A percentile compares a stretch with the other conserved stretches of the same genome.
Evolutionary conservation across 352 stramenopile genomes (phyloP).

Genomic region (Pythium angustatum): DNA sequence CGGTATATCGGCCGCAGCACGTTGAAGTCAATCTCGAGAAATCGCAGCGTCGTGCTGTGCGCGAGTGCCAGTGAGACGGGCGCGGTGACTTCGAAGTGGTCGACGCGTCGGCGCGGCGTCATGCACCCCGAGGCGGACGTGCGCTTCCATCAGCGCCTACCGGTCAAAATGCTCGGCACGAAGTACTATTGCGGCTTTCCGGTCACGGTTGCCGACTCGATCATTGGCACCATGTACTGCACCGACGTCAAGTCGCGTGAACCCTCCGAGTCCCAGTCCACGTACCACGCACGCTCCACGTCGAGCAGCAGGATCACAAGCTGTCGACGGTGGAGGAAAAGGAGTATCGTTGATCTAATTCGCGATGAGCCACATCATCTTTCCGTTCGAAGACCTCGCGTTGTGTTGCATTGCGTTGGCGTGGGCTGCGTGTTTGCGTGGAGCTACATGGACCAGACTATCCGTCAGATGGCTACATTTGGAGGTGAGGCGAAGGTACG

Average conservation of each 20-base stretch:
- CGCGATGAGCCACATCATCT: too few species aligned
- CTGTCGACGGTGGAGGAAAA: slow-evolving; percentile 5
- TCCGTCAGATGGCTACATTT: slow-evolving; percentile 18
- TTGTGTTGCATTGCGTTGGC: too few species aligned
- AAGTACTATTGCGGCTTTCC: slow-evolving; percentile 83
- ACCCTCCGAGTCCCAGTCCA: slow-evolving; percentile 31
- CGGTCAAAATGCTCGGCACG: slow-evolving; percentile 35
- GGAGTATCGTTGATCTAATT: too few species aligned
- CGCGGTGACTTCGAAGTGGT: background rate
- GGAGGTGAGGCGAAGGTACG: slow-evolving; percentile 33
- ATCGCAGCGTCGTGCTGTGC: slow-evolving; percentile 4
- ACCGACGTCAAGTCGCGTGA: slow-evolving; percentile 29
- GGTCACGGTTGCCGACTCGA: slow-evolving; percentile 38
- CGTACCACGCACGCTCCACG: slow-evolving; percentile 32
- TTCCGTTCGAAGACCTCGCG: too few species aligned
- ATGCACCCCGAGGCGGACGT: background rate
- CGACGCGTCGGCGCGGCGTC: background rate
- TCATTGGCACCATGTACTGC: slow-evolving; percentile 61
- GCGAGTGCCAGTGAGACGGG: slow-evolving; percentile 11
- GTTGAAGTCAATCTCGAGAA: slow-evolving; percentile 1
- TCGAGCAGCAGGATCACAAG: slow-evolving; percentile 13
- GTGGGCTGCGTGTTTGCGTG: too few species aligned
- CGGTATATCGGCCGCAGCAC: slow-evolving; percentile 3
- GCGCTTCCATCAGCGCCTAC: background rate
- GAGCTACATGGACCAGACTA: too few species aligned